A percentile compares a stretch with the other conserved stretches of the same genome.
Conservation (phyloP, 148 eudicot genomes). For the Rhododendron simsii region DNA sequence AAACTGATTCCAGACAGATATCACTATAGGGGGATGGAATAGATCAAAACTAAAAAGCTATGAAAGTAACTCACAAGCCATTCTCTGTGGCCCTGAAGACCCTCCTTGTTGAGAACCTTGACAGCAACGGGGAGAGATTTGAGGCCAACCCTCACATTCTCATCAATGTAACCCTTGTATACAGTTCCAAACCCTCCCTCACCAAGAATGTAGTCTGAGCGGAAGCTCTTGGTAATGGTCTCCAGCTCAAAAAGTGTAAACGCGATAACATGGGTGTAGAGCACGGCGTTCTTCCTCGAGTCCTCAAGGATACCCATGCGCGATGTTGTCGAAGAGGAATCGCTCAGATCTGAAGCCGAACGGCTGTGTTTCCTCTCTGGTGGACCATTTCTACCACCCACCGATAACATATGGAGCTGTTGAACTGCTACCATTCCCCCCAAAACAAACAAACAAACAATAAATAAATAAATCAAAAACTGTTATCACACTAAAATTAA, state of each 20-base stretch:
- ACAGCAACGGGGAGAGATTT: slow-evolving; percentile 96
- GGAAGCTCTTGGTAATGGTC: slow-evolving; percentile 93
- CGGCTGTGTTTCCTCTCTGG: slow-evolving; percentile 45
- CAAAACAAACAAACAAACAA: not conserved
- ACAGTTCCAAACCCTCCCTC: slow-evolving; percentile 96
- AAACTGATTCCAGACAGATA: not conserved
- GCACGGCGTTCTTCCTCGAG: slow-evolving; percentile 54
- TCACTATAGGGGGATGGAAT: not conserved
- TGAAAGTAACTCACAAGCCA: slow-evolving; percentile 64
- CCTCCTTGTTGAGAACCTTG: slow-evolving; percentile 91
- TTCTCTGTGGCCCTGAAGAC: slow-evolving; percentile 93
- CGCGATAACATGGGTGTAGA: slow-evolving; percentile 83
- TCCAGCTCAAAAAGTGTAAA: slow-evolving; percentile 85
- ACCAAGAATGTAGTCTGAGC: slow-evolving; percentile 86
- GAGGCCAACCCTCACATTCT: slow-evolving; percentile 87
- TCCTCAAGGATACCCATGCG: slow-evolving; percentile 41
- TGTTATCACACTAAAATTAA: slow-evolving; percentile 1
- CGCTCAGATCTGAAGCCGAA: slow-evolving; percentile 66
- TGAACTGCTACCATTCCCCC: slow-evolving; percentile 41
- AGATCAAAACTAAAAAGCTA: not conserved
- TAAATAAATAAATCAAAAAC: not conserved
- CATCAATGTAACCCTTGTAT: slow-evolving; percentile 92
- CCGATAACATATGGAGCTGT: slow-evolving; percentile 52
- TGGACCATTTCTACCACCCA: slow-evolving; percentile 24
- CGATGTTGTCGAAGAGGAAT: slow-evolving; percentile 55